phyloP scores from a whole-genome alignment of 352 stramenopile species.

The Pythium aquatile region DNA sequence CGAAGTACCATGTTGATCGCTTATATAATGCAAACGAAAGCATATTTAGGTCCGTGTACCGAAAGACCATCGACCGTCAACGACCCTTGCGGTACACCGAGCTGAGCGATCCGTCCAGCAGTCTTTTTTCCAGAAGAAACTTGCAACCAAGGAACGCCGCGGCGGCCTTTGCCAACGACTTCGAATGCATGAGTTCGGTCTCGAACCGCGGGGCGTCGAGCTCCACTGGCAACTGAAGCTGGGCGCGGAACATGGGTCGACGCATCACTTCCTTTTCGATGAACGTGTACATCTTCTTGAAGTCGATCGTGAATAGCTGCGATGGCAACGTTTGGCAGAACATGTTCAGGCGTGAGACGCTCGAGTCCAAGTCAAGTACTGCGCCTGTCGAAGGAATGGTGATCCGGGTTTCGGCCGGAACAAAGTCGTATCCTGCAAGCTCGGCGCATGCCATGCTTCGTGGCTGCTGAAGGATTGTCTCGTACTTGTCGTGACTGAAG shows the following conservation, averaged over 20 bases:
- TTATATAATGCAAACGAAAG: no score
- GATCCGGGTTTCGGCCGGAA: constrained; percentile 33
- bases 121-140: constrained; percentile 41
- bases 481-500: constrained; percentile 62
- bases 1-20: no score
- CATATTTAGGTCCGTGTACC: no score
- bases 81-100: constrained; percentile 68
- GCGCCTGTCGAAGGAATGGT: constrained; percentile 55
- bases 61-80: no score
- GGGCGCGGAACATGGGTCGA: constrained; percentile 42
- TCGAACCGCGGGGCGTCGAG: constrained; percentile 47
- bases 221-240: constrained; percentile 49
- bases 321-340: constrained; percentile 72
- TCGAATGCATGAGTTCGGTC: constrained; percentile 49
- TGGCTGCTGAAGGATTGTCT: constrained; percentile 55
- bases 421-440: constrained; percentile 32
- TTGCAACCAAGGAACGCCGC: constrained; percentile 59
- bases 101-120: constrained; percentile 67
- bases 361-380: constrained; percentile 74
- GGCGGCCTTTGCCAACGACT: constrained; percentile 52
- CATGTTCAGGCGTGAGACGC: constrained; percentile 64
- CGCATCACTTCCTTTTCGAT: constrained; percentile 18
- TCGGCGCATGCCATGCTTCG: constrained; percentile 39
- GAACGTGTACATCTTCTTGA: constrained; percentile 56
- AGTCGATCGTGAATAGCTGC: constrained; percentile 48